phyloP scores from a whole-genome alignment of 306 rosid genomes.

The Bauhinia variegata region DNA sequence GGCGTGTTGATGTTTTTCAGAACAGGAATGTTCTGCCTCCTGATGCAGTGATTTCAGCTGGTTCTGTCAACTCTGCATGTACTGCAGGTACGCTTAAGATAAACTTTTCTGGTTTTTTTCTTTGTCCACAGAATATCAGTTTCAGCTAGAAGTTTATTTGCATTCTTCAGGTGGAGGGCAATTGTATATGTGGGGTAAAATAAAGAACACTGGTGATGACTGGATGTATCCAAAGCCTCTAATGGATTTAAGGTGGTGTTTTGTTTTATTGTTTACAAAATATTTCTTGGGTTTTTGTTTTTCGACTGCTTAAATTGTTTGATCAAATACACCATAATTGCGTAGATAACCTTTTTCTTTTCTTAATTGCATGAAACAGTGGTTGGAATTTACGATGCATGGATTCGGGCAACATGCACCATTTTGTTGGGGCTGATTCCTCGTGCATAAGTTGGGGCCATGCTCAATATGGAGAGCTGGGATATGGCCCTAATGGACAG shows the following conservation, averaged over 20 bases:
- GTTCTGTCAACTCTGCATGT: constrained; percentile 85
- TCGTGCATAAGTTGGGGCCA: constrained; percentile 99
- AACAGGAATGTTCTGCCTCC: constrained; percentile 78
- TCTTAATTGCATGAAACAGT: constrained; percentile 44
- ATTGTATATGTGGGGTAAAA: constrained; percentile 96
- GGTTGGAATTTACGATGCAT: constrained; percentile 98
- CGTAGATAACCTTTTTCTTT: constrained; percentile 2
- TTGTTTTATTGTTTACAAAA: constrained; percentile 22
- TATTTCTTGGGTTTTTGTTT: constrained; percentile 7
- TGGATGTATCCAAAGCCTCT: constrained; percentile 99
- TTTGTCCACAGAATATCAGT: too few species aligned
- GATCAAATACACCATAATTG: constrained; percentile 21
- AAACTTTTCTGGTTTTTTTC: background rate
- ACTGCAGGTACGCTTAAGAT: constrained; percentile 69
- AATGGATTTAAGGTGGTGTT: constrained; percentile 87
- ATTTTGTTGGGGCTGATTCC: constrained; percentile 95
- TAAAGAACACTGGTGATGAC: constrained; percentile 89
- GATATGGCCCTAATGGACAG: constrained; percentile 95
- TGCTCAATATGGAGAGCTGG: constrained; percentile 96
- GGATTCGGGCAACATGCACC: constrained; percentile 98
- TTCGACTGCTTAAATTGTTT: background rate
- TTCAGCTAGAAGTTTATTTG: constrained; percentile 12
- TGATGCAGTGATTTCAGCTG: constrained; percentile 84
- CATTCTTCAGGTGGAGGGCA: constrained; percentile 91
- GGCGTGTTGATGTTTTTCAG: constrained; percentile 82